Evolutionary conservation across 345 rosid species (phyloP), one percentile per base, ranked within the genome.

Genomic region (Hypericum perforatum): DNA sequence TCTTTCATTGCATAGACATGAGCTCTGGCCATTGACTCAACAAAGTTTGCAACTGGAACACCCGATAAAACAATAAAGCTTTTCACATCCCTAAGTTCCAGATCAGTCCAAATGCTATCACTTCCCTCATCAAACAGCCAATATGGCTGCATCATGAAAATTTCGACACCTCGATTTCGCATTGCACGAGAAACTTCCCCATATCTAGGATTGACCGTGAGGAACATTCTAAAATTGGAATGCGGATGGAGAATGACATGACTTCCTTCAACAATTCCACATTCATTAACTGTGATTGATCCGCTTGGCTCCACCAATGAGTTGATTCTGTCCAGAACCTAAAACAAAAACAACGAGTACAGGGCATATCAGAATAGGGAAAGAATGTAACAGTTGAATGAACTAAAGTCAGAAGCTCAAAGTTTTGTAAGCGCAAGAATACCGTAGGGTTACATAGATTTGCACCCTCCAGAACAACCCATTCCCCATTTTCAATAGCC

Each of bases 271-370:
- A 87, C 73, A 49, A 70, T 68, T 54, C 98, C 98, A 60, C 96
- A 74, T 72, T 91, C 98, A 71, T 77, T 91, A 48, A 91, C 68
- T 45, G 92, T 87, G 65, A 91, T 91, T 2, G 95, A 66, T 66
- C 98, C 98, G 63, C 77, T 64, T 41, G 84, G 77, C 75, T 91
- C 98, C 69, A 83, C 90, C 78, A 91, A 84, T 37, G 98, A 91
- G 74, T 91, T 91, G 67, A 91, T 87, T 62, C 98, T 79, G 68
- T 91, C 98, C 57, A 91, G 98, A 69, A 91, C 96, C 98, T 91
- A 61, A 43, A 63, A 52, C 13, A 11, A 43, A 60, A 16, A 13
- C 16, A 47, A 47, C 22, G 7, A n/a, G 41, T 29, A 12, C 7
- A 6, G 4, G 11, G 47, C 38, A 14, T 14, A 29, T 50, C 50